phyloP scores from a whole-genome alignment of 768 basidiomycete species.

The Tulasnella sp. region DNA sequence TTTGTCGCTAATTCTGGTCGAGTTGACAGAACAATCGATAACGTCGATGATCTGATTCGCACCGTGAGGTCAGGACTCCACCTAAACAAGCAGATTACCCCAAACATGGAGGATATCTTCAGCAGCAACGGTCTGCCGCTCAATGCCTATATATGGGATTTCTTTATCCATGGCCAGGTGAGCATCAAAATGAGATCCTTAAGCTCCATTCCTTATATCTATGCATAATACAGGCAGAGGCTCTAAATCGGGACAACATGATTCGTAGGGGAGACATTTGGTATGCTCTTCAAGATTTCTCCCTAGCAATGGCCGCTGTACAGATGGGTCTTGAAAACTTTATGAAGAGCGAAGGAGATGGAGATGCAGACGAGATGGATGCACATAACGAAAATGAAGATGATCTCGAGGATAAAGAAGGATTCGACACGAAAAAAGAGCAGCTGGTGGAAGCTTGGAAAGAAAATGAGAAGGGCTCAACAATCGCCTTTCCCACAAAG shows the following conservation, averaged over 20 bases:
- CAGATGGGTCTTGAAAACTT: constrained; percentile 39
- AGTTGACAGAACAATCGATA: constrained; percentile 36
- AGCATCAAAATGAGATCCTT: constrained; percentile 11
- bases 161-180: constrained; percentile 50
- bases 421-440: background rate
- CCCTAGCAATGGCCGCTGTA: constrained; percentile 37
- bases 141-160: constrained; percentile 58
- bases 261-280: constrained; percentile 46
- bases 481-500: background rate
- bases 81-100: constrained; percentile 47
- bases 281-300: constrained; percentile 49
- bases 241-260: constrained; percentile 1
- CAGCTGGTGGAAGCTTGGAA: constrained; percentile 15
- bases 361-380: constrained; percentile 20
- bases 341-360: constrained; percentile 24
- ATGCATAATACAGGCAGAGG: background rate
- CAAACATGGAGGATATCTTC: too few relatives aligned
- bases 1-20: constrained; percentile 62
- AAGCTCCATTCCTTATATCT: constrained; percentile 17
- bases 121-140: too few relatives aligned
- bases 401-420: constrained; percentile 17
- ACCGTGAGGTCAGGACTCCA: constrained; percentile 42
- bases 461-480: constrained; percentile 23
- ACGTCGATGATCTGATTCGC: constrained; percentile 38
- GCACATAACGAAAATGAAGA: constrained; percentile 18